Evolutionary conservation across 2,329 filamentous ascomycete species (phyloP).

Genomic region (Colletotrichum coccodes): DNA sequence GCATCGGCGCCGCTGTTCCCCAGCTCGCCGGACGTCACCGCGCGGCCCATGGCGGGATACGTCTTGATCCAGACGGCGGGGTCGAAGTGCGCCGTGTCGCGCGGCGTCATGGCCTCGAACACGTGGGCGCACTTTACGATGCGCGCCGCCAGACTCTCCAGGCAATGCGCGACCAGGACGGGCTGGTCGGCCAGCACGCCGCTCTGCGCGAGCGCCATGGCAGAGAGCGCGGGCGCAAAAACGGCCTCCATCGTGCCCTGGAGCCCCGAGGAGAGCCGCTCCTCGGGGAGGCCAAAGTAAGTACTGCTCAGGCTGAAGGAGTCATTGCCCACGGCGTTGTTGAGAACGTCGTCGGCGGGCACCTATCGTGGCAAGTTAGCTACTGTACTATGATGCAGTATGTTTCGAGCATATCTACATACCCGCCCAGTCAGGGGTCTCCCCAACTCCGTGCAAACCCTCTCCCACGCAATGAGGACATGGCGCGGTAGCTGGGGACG

Average conservation of each 20-base stretch:
- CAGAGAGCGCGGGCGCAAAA: slow-evolving; percentile 21
- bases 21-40: slow-evolving; percentile 20
- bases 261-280: slow-evolving; percentile 21
- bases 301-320: slow-evolving; percentile 13
- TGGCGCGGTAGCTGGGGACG: slow-evolving; percentile 10
- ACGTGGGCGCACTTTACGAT: slow-evolving; percentile 20
- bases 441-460: slow-evolving; percentile 7
- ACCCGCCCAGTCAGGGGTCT: slow-evolving; percentile 21
- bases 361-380: slow-evolving; percentile 14
- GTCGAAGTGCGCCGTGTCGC: slow-evolving; percentile 21
- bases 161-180: slow-evolving; percentile 12
- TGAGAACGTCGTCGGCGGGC: slow-evolving; percentile 28
- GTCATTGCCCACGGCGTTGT: slow-evolving; percentile 20
- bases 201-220: slow-evolving; percentile 24
- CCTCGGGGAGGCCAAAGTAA: slow-evolving; percentile 27
- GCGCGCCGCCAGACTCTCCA: slow-evolving; percentile 19
- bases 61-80: slow-evolving; percentile 32
- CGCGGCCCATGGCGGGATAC: slow-evolving; percentile 23
- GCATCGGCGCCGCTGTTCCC: slow-evolving; percentile 27
- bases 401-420: background rate
- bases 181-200: slow-evolving; percentile 21
- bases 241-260: slow-evolving; percentile 23
- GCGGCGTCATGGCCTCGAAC: slow-evolving; percentile 23
- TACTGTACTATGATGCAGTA: background rate
- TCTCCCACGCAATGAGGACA: slow-evolving; percentile 16